Conservation (phyloP, 2,329 filamentous ascomycete species). For the Cryphonectria japonica region DNA sequence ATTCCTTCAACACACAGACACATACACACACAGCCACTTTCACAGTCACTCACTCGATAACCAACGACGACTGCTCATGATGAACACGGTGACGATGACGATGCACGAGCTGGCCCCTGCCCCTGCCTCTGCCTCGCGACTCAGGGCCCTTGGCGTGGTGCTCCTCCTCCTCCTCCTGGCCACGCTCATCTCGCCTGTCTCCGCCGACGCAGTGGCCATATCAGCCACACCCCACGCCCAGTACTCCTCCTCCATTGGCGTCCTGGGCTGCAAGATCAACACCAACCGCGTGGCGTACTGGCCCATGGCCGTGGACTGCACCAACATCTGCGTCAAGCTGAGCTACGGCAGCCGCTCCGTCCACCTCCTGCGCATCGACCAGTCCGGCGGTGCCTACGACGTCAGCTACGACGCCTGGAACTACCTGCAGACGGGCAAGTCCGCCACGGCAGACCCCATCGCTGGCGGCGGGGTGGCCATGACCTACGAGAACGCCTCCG, state of each 20-base stretch:
- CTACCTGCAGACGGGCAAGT: slow-evolving; percentile 51
- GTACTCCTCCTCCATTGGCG: slow-evolving; percentile 60
- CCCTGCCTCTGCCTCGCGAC: not conserved
- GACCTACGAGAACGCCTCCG: slow-evolving; percentile 48
- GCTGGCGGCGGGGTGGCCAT: slow-evolving; percentile 54
- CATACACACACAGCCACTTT: not conserved
- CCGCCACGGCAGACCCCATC: slow-evolving; percentile 49
- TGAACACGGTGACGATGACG: not conserved
- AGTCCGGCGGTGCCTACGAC: slow-evolving; percentile 58
- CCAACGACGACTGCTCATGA: not conserved
- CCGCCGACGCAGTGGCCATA: slow-evolving; percentile 31
- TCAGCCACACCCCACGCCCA: slow-evolving; percentile 57
- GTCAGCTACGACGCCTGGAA: slow-evolving; percentile 61
- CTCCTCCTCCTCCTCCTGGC: not conserved
- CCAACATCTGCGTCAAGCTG: slow-evolving; percentile 60
- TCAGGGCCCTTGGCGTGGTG: not conserved
- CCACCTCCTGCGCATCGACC: slow-evolving; percentile 61
- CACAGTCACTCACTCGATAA: not conserved
- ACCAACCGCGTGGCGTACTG: slow-evolving; percentile 64
- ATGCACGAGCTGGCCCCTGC: not conserved
- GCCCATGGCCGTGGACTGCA: slow-evolving; percentile 54
- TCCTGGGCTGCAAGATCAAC: slow-evolving; percentile 62
- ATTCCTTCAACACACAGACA: not conserved
- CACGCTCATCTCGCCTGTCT: slow-evolving; percentile 2
- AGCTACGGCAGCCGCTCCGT: slow-evolving; percentile 51